Conservation (phyloP, 176 grass and related monocot genomes). For the Ensete ventricosum region DNA sequence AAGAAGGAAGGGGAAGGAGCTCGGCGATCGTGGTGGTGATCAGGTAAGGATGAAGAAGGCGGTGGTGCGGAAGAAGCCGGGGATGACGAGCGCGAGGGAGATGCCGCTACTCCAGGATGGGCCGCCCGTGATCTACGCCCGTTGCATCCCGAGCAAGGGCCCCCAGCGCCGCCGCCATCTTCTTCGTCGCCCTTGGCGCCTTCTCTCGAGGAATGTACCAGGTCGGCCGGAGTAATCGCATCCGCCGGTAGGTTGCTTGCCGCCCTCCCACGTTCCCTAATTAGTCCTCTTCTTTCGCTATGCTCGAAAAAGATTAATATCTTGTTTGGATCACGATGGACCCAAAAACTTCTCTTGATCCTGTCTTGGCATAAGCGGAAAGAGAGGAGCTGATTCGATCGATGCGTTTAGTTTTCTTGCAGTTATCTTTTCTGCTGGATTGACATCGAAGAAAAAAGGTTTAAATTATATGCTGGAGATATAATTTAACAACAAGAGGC, state of each 20-base stretch:
- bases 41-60: slow-evolving; percentile 68
- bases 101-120: slow-evolving; percentile 96
- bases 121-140: slow-evolving; percentile 71
- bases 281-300: too few relatives aligned
- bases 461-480: too few relatives aligned
- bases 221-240: slow-evolving; percentile 88
- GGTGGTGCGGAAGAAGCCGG: slow-evolving; percentile 74
- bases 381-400: too few relatives aligned
- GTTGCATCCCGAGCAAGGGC: slow-evolving; percentile 72
- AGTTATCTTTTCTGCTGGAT: too few relatives aligned
- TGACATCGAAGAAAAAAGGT: too few relatives aligned
- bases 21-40: not conserved
- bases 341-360: too few relatives aligned
- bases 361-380: too few relatives aligned
- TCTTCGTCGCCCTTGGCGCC: slow-evolving; percentile 66
- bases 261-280: too few relatives aligned
- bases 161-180: slow-evolving; percentile 76
- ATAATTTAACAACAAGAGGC: too few relatives aligned
- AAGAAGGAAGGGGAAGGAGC: not conserved
- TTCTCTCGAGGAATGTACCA: slow-evolving; percentile 93
- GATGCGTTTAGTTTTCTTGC: too few relatives aligned
- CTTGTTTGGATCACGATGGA: too few relatives aligned
- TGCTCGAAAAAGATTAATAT: too few relatives aligned
- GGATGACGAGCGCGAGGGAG: slow-evolving; percentile 86
- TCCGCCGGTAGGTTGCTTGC: slow-evolving; percentile 54